Base-by-base conservation (phyloP, 352 stramenopile species). In the Bremia lactucae region DNA sequence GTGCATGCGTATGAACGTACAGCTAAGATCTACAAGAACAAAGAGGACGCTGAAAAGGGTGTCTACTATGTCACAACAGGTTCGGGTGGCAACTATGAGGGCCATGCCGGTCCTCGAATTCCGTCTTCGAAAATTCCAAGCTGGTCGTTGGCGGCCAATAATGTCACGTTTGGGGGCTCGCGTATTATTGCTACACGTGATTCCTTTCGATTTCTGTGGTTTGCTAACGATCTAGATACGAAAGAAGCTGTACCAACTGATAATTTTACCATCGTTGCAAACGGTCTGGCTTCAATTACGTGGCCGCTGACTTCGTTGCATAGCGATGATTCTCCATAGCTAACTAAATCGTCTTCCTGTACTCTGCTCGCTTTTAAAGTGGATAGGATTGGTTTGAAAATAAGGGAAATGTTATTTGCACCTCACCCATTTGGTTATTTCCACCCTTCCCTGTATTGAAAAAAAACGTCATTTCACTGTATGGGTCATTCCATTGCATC, bases 1-100 rank as follows among this genome's bases (percentile, higher is more conserved):
- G 64, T 73, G 13, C 67, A 79, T 44, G 64, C 42, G 11, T 73
- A 79, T 39, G 67, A 79, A 29, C 63, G 67, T 24, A 65, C 57
- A 4, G 38, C 51, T 41, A 69, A 69, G 47, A 66, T 79, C 22
- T 70, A 65, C 49, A 69, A 69, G 45, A 72, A 74, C 49, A 68
- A 71, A 37, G 49, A 59, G 33, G 58, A 72, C 40, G 21, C 33
- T 4, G 36, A 36, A 7, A 65, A 66, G 4, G 67, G 67, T 4
- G 49, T 69, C 10, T 75, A 75, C 47, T 50, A 79, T 46, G 44
- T 79, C 24, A 70, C 63, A 15, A 75, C 55, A 0, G 67, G 67
- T 0, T 68, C 63, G 0, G 67, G 53, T 24, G 67, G 67, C 29
- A 79, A 79, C 52, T 66, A 71, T 43, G 67, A 79, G 25, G 67